Percentiles rank a stretch among this genome's conserved stretches.
Conservation (phyloP, 768 basidiomycete genomes). For the Trametes sanguinea region DNA sequence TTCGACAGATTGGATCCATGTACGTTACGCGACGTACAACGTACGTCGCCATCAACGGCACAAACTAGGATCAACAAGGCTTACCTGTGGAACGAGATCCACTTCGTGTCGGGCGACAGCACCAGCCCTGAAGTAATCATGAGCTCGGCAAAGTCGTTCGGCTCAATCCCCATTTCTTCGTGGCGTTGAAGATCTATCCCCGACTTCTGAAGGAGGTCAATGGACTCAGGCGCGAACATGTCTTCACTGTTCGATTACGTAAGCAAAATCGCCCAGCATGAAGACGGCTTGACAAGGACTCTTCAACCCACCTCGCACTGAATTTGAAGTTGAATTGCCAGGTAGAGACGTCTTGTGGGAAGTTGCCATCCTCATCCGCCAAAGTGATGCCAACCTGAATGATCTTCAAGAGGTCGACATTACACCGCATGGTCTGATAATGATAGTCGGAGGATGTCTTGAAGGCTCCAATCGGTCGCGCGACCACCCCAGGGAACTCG, state of each 20-base stretch:
- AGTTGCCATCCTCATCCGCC: slow-evolving; percentile 91
- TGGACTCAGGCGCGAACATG: slow-evolving; percentile 98
- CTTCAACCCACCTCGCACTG: slow-evolving; percentile 67
- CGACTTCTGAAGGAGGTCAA: slow-evolving; percentile 91
- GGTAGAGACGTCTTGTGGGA: slow-evolving; percentile 86
- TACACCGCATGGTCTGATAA: slow-evolving; percentile 99
- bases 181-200: slow-evolving; percentile 96
- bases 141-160: slow-evolving; percentile 94
- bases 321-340: slow-evolving; percentile 99
- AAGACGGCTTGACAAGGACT: not conserved
- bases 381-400: slow-evolving; percentile 97
- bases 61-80: slow-evolving; percentile 34
- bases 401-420: slow-evolving; percentile 96
- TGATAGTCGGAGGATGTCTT: slow-evolving; percentile 98
- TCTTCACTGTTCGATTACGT: slow-evolving; percentile 67
- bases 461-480: slow-evolving; percentile 94
- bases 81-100: slow-evolving; percentile 98
- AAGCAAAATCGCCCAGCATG: slow-evolving; percentile 15
- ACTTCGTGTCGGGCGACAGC: slow-evolving; percentile 82
- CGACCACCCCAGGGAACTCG: slow-evolving; percentile 98
- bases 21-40: slow-evolving; percentile 9
- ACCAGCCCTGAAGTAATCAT: slow-evolving; percentile 97
- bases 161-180: slow-evolving; percentile 87
- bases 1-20: slow-evolving; percentile 1
- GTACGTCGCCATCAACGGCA: slow-evolving; percentile 13